phyloP scores from a whole-genome alignment of 225 moss, liverwort and hornwort species.

The Bryoerythrophyllum caledonicum region DNA sequence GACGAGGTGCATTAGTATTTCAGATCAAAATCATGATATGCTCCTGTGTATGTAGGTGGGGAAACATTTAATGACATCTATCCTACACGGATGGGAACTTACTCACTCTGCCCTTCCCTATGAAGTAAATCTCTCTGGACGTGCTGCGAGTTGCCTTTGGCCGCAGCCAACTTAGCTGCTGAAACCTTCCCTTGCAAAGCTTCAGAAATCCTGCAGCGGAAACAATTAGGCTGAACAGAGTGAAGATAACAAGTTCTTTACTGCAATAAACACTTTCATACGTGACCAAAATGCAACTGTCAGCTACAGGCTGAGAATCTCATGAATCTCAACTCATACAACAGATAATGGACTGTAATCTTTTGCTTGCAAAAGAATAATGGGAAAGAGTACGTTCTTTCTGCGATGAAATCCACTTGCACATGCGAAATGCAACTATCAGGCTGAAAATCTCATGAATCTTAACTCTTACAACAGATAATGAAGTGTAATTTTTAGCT shows the following conservation, averaged over 20 bases:
- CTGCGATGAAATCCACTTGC: too few species aligned
- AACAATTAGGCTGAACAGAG: background rate
- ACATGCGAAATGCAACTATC: too few species aligned
- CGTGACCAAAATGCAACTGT: background rate
- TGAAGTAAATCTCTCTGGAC: conserved; percentile 88
- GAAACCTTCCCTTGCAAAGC: conserved; percentile 75
- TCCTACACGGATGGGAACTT: background rate
- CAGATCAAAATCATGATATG: background rate
- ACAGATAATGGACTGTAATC: background rate
- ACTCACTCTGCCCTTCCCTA: conserved; percentile 59
- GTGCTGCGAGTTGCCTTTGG: conserved; percentile 83
- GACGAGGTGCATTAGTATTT: background rate
- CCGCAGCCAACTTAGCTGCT: conserved; percentile 72
- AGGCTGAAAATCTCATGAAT: background rate
- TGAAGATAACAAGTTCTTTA: background rate
- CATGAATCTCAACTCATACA: background rate
- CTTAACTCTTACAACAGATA: background rate
- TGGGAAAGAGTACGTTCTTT: too few species aligned
- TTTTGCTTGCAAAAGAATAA: too few species aligned
- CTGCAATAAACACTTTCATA: background rate
- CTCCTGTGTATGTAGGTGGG: background rate
- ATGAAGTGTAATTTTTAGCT: background rate
- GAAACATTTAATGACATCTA: background rate
- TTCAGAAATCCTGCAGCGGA: conserved; percentile 56
- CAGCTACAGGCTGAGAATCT: background rate